Evolutionary conservation across 345 rosid species (phyloP).

Genomic region (Bruguiera sexangula): DNA sequence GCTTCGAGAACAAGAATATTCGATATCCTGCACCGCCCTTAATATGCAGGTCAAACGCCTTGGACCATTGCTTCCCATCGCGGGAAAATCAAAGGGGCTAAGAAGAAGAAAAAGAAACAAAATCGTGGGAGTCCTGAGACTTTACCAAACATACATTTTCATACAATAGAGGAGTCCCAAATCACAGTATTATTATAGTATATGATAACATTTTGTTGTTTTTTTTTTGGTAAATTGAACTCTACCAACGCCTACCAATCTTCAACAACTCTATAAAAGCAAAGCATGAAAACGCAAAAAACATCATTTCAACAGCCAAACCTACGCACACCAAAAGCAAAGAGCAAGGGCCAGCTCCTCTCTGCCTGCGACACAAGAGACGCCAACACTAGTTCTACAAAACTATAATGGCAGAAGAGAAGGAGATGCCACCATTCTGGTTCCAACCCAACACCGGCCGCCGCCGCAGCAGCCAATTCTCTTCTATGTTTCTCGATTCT

Average conservation of each 20-base stretch:
- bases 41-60: too few species aligned
- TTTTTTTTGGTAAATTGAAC: too few species aligned
- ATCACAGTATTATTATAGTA: neutral
- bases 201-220: neutral
- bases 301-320: neutral
- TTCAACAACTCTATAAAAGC: neutral
- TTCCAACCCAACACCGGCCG: constrained; percentile 36
- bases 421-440: constrained; percentile 68
- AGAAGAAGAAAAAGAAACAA: neutral
- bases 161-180: neutral
- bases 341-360: neutral
- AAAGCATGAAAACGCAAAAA: neutral
- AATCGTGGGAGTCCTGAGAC: too few species aligned
- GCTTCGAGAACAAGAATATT: too few species aligned
- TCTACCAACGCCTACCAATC: too few species aligned
- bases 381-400: neutral
- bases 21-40: too few species aligned
- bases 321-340: neutral
- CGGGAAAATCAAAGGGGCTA: neutral
- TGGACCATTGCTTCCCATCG: neutral
- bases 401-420: constrained; percentile 48
- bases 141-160: too few species aligned
- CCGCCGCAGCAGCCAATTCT: constrained; percentile 32
- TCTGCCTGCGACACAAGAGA: neutral
- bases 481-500: constrained; percentile 41